Evolutionary conservation across 768 basidiomycete species (phyloP).

Genomic region (Austroboletus festivus): DNA sequence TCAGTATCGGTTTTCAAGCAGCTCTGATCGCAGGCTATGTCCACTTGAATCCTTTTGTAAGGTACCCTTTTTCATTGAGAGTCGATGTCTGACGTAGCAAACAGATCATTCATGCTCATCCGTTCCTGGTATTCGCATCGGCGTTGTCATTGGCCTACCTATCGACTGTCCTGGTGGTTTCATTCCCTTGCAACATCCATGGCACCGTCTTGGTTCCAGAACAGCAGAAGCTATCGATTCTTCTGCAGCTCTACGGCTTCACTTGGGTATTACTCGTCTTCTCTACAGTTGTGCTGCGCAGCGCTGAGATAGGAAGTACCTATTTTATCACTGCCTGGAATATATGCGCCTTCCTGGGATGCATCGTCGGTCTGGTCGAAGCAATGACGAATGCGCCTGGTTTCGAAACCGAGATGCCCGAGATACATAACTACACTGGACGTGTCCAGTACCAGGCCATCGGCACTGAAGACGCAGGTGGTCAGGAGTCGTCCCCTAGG

Average conservation of each 20-base stretch:
- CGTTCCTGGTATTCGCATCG: slow-evolving; percentile 49
- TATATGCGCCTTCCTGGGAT: slow-evolving; percentile 39
- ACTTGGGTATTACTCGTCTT: slow-evolving; percentile 58
- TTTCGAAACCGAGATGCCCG: slow-evolving; percentile 9
- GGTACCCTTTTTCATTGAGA: slow-evolving; percentile 14
- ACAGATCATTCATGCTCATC: slow-evolving; percentile 61
- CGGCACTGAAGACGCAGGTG: slow-evolving; percentile 12
- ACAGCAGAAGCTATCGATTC: slow-evolving; percentile 49
- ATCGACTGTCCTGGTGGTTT: slow-evolving; percentile 40
- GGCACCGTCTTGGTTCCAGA: slow-evolving; percentile 25
- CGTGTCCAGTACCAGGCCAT: slow-evolving; percentile 29
- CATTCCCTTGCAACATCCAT: slow-evolving; percentile 31
- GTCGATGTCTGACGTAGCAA: not conserved
- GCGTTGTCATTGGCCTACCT: slow-evolving; percentile 52
- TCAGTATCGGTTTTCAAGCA: slow-evolving; percentile 44
- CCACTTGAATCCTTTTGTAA: slow-evolving; percentile 62
- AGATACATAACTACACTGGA: slow-evolving; percentile 7
- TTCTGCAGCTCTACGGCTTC: slow-evolving; percentile 53
- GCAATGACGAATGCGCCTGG: slow-evolving; percentile 22
- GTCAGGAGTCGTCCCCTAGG: slow-evolving; percentile 14
- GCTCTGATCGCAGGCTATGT: slow-evolving; percentile 48
- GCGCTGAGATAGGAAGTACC: slow-evolving; percentile 44
- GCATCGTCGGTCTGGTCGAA: slow-evolving; percentile 38
- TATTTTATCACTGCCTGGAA: slow-evolving; percentile 63
- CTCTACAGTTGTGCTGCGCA: slow-evolving; percentile 44